Evolutionary conservation across 2,329 filamentous ascomycete species (phyloP), one percentile per base, ranked within the genome.

Genomic region (Penicillium sp.): DNA sequence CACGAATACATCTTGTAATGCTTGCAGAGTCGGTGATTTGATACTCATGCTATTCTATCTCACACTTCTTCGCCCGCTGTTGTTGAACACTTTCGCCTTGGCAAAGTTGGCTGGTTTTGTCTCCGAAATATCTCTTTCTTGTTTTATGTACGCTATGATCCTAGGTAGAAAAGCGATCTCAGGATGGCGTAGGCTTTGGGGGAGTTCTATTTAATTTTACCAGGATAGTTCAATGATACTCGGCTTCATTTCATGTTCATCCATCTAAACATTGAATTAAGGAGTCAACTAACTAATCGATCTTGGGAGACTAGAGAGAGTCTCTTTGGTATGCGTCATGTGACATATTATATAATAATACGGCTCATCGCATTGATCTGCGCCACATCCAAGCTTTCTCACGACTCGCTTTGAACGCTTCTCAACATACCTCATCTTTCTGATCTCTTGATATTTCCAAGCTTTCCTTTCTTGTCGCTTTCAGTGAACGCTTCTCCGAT

Each of bases 1-100:
- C 84, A 87, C 66, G 84, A 87, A 50, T 79, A 72, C 65, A 66
- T 71, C 48, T 62, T 79, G 65, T 77, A 66, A 68, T 49, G 32
- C 31, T 47, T 43, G 31, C 39, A 44, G 48, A 40, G 8, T 45
- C 14, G 50, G 20, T 24, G 20, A 32, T 32, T 50, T 45, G 10
- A 50, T 46, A 35, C 32, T 44, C 35, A 20, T 47, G 16, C 26
- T 34, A 31, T 4, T 48, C 18, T 29, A 10, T 54, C 11, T 11
- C 8, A 26, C 26, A 18, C n/a, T 37, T 29, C 18, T 39, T 26
- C 26, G n/a, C 40, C 24, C 7, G 32, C 16, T 13, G 6, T 18
- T 34, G 14, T 16, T 44, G n/a, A 18, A 29, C 10, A 13, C 42
- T 32, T 20, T 34, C 20, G 24, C 37, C 13, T 42, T 20, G 60